Evolutionary conservation across 805 yeast species (phyloP), one percentile per base, ranked within the genome.

Genomic region (Yueomyces sinensis): DNA sequence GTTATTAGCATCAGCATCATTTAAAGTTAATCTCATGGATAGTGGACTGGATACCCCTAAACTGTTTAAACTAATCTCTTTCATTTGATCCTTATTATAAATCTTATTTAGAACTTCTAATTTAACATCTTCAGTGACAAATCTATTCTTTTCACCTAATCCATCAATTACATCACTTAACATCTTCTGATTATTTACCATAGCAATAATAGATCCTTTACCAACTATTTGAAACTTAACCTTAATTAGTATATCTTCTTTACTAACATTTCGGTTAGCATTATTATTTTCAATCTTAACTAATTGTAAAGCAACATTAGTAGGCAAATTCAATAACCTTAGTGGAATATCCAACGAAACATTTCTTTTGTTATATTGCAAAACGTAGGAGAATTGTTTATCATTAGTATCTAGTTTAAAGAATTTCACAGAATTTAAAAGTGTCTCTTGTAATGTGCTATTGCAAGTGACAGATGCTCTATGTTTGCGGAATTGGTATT

Each of bases 261-360:
- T 32, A 13, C 28, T 13, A 5, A 18, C 16, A 13, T 29, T 25
- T n/a, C n/a, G n/a, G n/a, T n/a, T n/a, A n/a, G n/a, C n/a, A n/a
- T n/a, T n/a, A n/a, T n/a, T n/a, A 5, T 32, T 2, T 7, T 34
- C 29, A 1, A 42, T 31, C 13, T 35, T 32, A 25, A 43, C 40
- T 30, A 67, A 40, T 6, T 50, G 49, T 25, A 70, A 36, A 31
- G 64, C 68, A 14, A 60, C 63, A 11, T 74, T 74, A 5, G 58
- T 49, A 2, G 72, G 67, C 15, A 70, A 41, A 34, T 63, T 62
- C 13, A 63, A 43, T 14, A 68, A 44, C 37, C 73, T 53, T 39
- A 63, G 47, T 1, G 74, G 73, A 24, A 68, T 38, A 25, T 63
- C 57, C 13, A 6, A 9, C 6, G 28, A 6, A 7, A 25, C n/a